Conservation (phyloP, 768 basidiomycete species). For the Tricholoma furcatifolium region DNA sequence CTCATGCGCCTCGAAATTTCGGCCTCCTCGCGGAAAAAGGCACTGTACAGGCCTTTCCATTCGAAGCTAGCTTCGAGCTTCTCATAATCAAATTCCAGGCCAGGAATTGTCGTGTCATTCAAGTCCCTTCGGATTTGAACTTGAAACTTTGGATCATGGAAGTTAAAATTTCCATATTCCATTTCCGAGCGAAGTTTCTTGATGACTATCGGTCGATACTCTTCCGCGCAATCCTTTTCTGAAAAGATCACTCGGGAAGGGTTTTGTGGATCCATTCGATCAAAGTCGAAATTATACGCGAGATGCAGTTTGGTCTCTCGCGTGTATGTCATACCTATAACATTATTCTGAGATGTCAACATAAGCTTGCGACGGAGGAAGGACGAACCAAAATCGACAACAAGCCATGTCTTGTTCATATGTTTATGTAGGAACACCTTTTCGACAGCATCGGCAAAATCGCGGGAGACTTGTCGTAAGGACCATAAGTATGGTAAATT, state of each 20-base stretch:
- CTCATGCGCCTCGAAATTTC: neutral
- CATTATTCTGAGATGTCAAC: no score
- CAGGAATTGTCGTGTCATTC: constrained; percentile 1
- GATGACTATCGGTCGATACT: neutral
- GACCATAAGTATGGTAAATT: neutral
- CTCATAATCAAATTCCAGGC: neutral
- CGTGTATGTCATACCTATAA: neutral
- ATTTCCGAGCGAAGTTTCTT: neutral
- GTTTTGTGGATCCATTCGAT: neutral
- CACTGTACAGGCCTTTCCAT: neutral
- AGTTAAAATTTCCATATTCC: neutral
- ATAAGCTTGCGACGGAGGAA: neutral
- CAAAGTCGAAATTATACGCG: neutral
- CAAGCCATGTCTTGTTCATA: neutral
- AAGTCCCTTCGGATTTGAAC: neutral
- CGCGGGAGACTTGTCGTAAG: constrained; percentile 1
- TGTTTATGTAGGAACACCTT: neutral
- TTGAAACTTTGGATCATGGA: neutral
- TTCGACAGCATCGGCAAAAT: constrained; percentile 3
- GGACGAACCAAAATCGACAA: neutral
- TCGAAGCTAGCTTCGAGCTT: neutral
- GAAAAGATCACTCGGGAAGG: neutral
- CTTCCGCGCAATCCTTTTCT: neutral
- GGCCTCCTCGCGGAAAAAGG: constrained; percentile 2
- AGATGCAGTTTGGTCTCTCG: neutral